Conservation (phyloP, 2,329 filamentous ascomycete species). For the Diaporthe amygdali region DNA sequence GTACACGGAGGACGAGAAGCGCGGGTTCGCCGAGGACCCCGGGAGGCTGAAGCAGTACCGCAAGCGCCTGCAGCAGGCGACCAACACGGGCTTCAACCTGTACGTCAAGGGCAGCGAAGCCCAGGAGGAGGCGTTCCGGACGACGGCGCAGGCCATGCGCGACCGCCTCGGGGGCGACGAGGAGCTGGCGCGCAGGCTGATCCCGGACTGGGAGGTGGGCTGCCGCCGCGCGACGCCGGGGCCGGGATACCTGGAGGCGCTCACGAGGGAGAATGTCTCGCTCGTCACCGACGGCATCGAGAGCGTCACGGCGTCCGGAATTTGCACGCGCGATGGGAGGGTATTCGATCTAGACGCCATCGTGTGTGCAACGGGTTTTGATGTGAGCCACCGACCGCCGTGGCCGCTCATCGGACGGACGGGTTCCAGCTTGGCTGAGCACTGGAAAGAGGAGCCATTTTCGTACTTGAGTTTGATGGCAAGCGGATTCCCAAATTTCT, state of each 20-base stretch:
- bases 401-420: slow-evolving; percentile 60
- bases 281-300: slow-evolving; percentile 29
- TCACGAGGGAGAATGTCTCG: slow-evolving; percentile 38
- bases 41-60: slow-evolving; percentile 23
- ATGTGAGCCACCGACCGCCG: slow-evolving; percentile 59
- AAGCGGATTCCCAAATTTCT: slow-evolving; percentile 68
- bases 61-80: slow-evolving; percentile 28
- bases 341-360: slow-evolving; percentile 63
- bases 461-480: slow-evolving; percentile 69
- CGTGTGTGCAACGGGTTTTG: slow-evolving; percentile 70
- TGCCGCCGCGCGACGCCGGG: slow-evolving; percentile 68
- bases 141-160: slow-evolving; percentile 21
- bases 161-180: slow-evolving; percentile 24
- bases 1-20: slow-evolving; percentile 21
- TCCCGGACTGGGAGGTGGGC: slow-evolving; percentile 64
- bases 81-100: slow-evolving; percentile 25
- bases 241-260: slow-evolving; percentile 67
- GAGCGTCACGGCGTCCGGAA: slow-evolving; percentile 59
- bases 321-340: slow-evolving; percentile 59
- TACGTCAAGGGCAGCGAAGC: slow-evolving; percentile 23
- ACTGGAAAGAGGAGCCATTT: slow-evolving; percentile 66
- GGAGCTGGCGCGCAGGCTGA: slow-evolving; percentile 38
- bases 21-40: slow-evolving; percentile 23
- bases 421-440: slow-evolving; percentile 54
- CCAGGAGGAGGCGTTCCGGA: slow-evolving; percentile 17